phyloP scores from a whole-genome alignment of 805 yeast species.

The Tetrapisispora pingtungensis region DNA sequence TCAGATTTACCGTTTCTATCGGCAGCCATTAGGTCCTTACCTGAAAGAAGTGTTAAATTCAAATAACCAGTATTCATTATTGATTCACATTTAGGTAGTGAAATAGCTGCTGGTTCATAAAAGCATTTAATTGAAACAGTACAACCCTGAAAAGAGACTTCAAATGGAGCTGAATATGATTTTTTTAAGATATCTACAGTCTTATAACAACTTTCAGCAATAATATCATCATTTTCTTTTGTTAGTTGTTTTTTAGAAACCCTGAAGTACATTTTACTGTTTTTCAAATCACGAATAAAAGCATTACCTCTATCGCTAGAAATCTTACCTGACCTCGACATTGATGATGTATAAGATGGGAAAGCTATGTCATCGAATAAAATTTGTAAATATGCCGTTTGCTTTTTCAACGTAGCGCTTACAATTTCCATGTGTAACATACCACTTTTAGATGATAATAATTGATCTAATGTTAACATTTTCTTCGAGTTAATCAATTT shows the following conservation, averaged over 20 bases:
- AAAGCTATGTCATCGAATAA: constrained; percentile 54
- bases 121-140: constrained; percentile 42
- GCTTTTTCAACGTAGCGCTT: constrained; percentile 38
- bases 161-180: constrained; percentile 38
- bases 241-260: constrained; percentile 44
- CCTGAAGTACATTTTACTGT: constrained; percentile 49
- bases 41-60: constrained; percentile 47
- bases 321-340: constrained; percentile 38
- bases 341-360: constrained; percentile 48
- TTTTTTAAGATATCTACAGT: constrained; percentile 47
- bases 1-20: constrained; percentile 73
- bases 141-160: constrained; percentile 36
- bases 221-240: constrained; percentile 37
- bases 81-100: constrained; percentile 48
- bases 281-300: constrained; percentile 60
- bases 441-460: constrained; percentile 49
- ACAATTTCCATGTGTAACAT: constrained; percentile 44
- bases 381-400: constrained; percentile 45
- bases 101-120: constrained; percentile 48
- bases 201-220: constrained; percentile 39
- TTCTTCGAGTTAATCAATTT: constrained; percentile 30
- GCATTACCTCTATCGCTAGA: constrained; percentile 43
- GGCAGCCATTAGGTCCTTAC: constrained; percentile 43
- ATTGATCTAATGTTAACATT: constrained; percentile 41
- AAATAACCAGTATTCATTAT: constrained; percentile 60